Base-by-base conservation (phyloP, 441 rosid species). In the Corymbia citriodora region DNA sequence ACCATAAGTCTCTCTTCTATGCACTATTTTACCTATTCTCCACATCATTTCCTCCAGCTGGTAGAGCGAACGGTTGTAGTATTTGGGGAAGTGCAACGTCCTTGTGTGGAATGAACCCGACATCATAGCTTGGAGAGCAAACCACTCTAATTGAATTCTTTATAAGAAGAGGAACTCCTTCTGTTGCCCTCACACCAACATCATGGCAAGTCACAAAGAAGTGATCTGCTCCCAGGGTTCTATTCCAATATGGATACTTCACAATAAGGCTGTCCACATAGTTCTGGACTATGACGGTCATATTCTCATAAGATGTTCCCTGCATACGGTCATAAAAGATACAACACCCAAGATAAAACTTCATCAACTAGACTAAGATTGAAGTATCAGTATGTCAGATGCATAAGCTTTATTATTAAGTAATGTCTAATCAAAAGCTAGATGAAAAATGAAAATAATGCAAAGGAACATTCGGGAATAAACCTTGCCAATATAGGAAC, bases 201-300 rank as follows among this genome's bases (percentile, higher is more conserved):
- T 98, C 99, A 88, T 98, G 99, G 92, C 99, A 98, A 5, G 99
- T 98, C 52, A 96, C 99, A 87, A 98, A 98, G 94, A 98, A 98
- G 92, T 98, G 99, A 96, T 98, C 99, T 10, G 98, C 98, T 82
- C 99, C 99, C 27, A 98, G 92, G 2, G 99, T 98, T 92, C 99
- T 94, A 89, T 98, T 98, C 99, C 99, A 98, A 91, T 95, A 97
- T 85, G 99, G 98, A 59, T 97, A 96, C 94, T 96, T 98, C 45
- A 89, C 92, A 54, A 94, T 94, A 88, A 97, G 95, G 83, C 97
- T 89, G 65, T 96, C 97, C 92, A 98, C 92, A 87, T 98, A 98
- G 88, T 95, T 89, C 92, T 94, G 94, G 88, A 98, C 96, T 91
- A 98, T 98, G 89, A 96, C 72, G 53, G 99, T 98, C 99, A 97